Evolutionary conservation across 2,329 filamentous ascomycete genomes (phyloP).

Genomic region (Pseudocercospora crystallina): DNA sequence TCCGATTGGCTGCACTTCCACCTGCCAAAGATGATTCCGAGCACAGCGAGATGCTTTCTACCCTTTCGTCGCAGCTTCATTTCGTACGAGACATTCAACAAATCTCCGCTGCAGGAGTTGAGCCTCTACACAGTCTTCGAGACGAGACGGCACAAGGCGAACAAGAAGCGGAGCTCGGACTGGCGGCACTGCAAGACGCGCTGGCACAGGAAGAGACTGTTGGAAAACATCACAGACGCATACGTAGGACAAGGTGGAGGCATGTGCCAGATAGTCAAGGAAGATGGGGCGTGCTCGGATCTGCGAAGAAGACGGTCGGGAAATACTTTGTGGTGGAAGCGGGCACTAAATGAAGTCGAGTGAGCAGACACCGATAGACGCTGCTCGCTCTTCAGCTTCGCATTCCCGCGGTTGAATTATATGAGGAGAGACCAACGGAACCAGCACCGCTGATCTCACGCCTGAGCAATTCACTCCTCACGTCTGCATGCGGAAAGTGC

Average conservation of each 20-base stretch:
- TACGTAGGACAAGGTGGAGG: slow-evolving; percentile 47
- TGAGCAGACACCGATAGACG: too few species aligned
- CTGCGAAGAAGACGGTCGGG: slow-evolving; percentile 65
- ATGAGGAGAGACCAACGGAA: too few species aligned
- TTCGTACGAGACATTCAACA: slow-evolving; percentile 86
- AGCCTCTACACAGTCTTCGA: slow-evolving; percentile 74
- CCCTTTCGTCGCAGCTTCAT: slow-evolving; percentile 76
- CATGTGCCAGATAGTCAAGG: slow-evolving; percentile 50
- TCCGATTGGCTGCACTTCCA: slow-evolving; percentile 85
- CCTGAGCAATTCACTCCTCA: too few species aligned
- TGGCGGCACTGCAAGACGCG: slow-evolving; percentile 57
- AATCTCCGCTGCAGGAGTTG: slow-evolving; percentile 70
- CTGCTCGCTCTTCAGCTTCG: too few species aligned
- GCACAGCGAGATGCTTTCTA: slow-evolving; percentile 69
- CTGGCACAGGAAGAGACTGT: slow-evolving; percentile 61
- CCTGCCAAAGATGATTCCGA: slow-evolving; percentile 62
- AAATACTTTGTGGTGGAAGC: slow-evolving; percentile 77
- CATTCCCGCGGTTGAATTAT: too few species aligned
- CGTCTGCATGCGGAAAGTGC: too few species aligned
- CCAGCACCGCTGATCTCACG: too few species aligned
- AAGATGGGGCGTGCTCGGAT: slow-evolving; percentile 69
- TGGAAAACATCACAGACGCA: slow-evolving; percentile 54
- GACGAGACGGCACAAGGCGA: slow-evolving; percentile 68
- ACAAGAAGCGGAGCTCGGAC: slow-evolving; percentile 58
- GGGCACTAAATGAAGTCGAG: slow-evolving; percentile 34